Evolutionary conservation across 176 grass and related monocot genomes (phyloP), one percentile per base, ranked within the genome.

Genomic region (Alloteropsis semialata): DNA sequence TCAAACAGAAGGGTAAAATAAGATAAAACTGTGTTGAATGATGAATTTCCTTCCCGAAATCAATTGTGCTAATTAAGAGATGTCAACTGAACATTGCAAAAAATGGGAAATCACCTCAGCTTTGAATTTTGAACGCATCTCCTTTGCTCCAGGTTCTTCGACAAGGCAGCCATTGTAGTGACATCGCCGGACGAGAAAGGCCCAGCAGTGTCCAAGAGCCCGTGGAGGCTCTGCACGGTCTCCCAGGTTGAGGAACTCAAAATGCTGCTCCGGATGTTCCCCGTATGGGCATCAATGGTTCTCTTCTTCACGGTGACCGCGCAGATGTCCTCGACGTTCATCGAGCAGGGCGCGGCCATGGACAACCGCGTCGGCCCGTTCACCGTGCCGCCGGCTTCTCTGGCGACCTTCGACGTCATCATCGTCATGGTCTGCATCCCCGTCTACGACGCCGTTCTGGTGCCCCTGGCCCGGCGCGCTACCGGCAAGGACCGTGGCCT

Each of bases 111-210:
- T n/a, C n/a, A n/a, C n/a, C n/a, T n/a, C n/a, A n/a, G n/a, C n/a
- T n/a, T n/a, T n/a, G n/a, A n/a, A n/a, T n/a, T n/a, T n/a, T n/a
- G n/a, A n/a, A n/a, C n/a, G n/a, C n/a, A n/a, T n/a, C n/a, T n/a
- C n/a, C n/a, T n/a, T n/a, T n/a, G n/a, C n/a, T n/a, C n/a, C 56
- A 84, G 87, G 25, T 89, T 89, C 67, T 25, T 84, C 3, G 81
- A 89, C 49, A 89, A 84, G 66, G 87, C 87, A 14, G 81, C 81
- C 24, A 60, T 83, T 12, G 75, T 80, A 7, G 21, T 7, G 6
- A 6, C 75, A 5, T 30, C 39, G 5, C 5, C 33, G 0, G 50
- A 30, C 28, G 10, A 81, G 13, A 33, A 29, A 75, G 54, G 22
- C n/a, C n/a, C n/a, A n/a, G n/a, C n/a, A 6, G 14, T 10, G 0